Evolutionary conservation across 148 eudicot species (phyloP).

Genomic region (Vaccinium corymbosum): DNA sequence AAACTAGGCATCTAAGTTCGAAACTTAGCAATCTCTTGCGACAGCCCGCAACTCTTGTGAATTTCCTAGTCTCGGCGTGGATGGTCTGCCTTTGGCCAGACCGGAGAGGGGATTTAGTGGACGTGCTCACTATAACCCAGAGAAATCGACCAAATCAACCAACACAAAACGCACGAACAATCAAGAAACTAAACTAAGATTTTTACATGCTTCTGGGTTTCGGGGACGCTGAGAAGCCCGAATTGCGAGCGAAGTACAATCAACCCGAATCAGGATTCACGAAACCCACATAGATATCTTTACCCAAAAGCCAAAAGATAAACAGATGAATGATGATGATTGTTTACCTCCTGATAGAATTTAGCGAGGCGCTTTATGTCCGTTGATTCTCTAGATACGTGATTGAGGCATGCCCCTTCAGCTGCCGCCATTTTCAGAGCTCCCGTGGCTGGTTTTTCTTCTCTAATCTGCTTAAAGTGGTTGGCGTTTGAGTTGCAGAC

Average conservation of each 20-base stretch:
- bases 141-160: no score
- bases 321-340: neutral
- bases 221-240: neutral
- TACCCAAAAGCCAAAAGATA: neutral
- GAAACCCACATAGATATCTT: neutral
- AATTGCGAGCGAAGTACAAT: neutral
- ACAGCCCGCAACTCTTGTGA: no score
- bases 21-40: no score
- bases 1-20: no score
- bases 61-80: no score
- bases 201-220: no score
- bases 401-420: slow-evolving; percentile 59
- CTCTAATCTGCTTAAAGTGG: neutral
- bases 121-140: no score
- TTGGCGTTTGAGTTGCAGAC: no score
- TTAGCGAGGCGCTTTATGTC: slow-evolving; percentile 71
- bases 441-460: neutral
- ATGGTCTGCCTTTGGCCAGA: no score
- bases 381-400: slow-evolving; percentile 70
- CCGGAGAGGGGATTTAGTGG: no score
- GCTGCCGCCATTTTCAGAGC: slow-evolving; percentile 37
- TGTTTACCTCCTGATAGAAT: slow-evolving; percentile 68
- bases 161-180: no score
- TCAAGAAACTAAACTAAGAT: no score
- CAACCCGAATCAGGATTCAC: neutral